phyloP scores from a whole-genome alignment of 768 basidiomycete species.

The Phlebiopsis gigantea region DNA sequence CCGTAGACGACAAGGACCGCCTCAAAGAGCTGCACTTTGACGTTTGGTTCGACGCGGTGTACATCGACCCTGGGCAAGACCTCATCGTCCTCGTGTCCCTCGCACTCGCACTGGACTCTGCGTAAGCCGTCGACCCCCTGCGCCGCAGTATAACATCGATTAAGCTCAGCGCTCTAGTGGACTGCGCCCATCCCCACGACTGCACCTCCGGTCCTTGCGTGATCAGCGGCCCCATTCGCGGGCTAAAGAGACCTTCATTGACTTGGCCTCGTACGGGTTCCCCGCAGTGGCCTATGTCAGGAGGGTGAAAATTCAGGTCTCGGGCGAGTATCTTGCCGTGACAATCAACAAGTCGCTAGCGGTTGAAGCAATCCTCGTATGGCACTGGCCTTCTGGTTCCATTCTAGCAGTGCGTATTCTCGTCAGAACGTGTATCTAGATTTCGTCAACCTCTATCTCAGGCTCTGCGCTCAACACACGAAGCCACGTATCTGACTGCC shows the following conservation, averaged over 20 bases:
- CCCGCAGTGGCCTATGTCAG: conserved; percentile 1
- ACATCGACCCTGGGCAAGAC: conserved; percentile 13
- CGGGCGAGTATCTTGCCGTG: conserved; percentile 1
- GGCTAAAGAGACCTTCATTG: conserved; percentile 4
- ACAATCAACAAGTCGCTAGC: conserved; percentile 7
- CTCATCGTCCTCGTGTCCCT: conserved; percentile 4
- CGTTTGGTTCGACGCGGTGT: conserved; percentile 3
- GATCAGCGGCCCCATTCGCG: conserved; percentile 8
- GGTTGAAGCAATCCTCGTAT: conserved; percentile 12
- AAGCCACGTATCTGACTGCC: conserved; percentile 1
- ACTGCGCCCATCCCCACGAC: conserved; percentile 1
- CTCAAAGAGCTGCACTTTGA: conserved; percentile 3
- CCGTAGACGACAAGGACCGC: conserved; percentile 2
- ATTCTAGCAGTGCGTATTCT: conserved; percentile 7
- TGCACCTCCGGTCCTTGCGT: conserved; percentile 9
- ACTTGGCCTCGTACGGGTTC: conserved; percentile 11
- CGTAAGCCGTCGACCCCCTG: conserved; percentile 2
- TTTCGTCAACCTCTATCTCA: not conserved
- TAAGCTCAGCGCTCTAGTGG: not conserved
- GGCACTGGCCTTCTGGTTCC: conserved; percentile 13
- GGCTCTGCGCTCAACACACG: conserved; percentile 3
- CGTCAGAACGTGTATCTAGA: not conserved
- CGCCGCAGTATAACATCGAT: not conserved
- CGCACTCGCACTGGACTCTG: not conserved
- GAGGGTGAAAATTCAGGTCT: conserved; percentile 8